A percentile compares a stretch with the other conserved stretches of the same genome.
Conservation (phyloP, 2,329 filamentous ascomycete species). For the Epichloe glyceriae region DNA sequence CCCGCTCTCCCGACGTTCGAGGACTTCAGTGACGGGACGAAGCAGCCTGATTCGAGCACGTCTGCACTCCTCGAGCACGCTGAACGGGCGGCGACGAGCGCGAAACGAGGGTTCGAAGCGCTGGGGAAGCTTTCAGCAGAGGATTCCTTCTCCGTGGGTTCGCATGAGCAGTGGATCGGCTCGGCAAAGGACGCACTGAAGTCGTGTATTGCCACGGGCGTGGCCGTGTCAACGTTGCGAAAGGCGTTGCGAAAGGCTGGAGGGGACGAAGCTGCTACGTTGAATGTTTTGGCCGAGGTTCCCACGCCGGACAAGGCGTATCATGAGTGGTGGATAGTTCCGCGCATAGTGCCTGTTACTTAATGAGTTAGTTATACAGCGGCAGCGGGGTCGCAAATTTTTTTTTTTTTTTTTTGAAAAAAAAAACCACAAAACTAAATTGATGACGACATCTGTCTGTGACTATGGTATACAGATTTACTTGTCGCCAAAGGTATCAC, state of each 20-base stretch:
- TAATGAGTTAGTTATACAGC: not conserved
- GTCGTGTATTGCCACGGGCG: slow-evolving; percentile 57
- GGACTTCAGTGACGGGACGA: slow-evolving; percentile 38
- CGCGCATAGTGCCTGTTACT: slow-evolving; percentile 26
- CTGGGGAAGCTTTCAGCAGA: slow-evolving; percentile 36
- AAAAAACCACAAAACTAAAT: not conserved
- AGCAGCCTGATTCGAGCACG: slow-evolving; percentile 25
- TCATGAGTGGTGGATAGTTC: slow-evolving; percentile 54
- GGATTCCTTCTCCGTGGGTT: slow-evolving; percentile 42
- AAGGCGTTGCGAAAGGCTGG: slow-evolving; percentile 36
- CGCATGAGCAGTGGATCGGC: slow-evolving; percentile 48
- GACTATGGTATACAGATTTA: not conserved
- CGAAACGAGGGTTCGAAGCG: slow-evolving; percentile 43
- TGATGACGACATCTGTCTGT: not conserved
- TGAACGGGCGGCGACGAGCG: slow-evolving; percentile 31
- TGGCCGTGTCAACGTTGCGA: slow-evolving; percentile 48
- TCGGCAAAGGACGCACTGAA: slow-evolving; percentile 48
- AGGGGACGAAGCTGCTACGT: slow-evolving; percentile 12
- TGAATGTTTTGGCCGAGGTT: slow-evolving; percentile 37
- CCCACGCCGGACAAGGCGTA: slow-evolving; percentile 40
- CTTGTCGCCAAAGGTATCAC: not conserved
- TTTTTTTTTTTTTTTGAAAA: too few relatives aligned
- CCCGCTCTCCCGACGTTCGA: slow-evolving; percentile 54
- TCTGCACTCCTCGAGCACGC: slow-evolving; percentile 31
- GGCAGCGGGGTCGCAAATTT: not conserved